Conservation (phyloP, 495 filamentous ascomycete genomes). For the Penicillium bialowiezense region DNA sequence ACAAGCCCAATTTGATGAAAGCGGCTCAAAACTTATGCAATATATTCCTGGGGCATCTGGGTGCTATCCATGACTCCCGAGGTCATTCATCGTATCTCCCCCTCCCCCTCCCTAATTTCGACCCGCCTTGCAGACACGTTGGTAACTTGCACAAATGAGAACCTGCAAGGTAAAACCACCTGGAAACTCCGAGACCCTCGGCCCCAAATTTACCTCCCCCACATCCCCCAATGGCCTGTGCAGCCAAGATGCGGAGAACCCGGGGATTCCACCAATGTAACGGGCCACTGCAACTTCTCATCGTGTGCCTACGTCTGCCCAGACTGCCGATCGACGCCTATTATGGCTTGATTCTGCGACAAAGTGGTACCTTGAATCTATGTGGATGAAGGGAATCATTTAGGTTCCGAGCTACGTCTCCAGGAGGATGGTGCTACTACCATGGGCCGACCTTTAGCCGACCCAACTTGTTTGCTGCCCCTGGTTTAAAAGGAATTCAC, state of each 20-base stretch:
- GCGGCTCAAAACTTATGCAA: neutral
- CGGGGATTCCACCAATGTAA: neutral
- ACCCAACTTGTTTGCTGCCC: neutral
- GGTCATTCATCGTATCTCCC: no score
- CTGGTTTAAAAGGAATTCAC: neutral
- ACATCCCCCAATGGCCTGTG: no score
- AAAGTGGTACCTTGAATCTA: neutral
- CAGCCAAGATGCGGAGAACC: neutral
- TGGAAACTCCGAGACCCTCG: no score
- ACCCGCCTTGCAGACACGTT: no score
- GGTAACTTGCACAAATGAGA: no score
- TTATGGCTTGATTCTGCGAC: neutral
- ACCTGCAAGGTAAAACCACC: no score
- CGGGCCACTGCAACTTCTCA: neutral
- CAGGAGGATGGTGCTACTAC: neutral
- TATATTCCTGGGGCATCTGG: neutral
- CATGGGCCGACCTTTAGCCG: neutral
- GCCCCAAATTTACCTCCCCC: neutral
- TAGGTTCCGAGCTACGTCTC: neutral
- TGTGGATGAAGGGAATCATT: neutral
- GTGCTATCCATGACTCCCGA: no score
- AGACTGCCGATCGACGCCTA: neutral
- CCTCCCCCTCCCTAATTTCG: no score
- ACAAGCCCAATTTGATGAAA: constrained; percentile 30
- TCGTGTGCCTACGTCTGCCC: neutral